Evolutionary conservation across 345 rosid species (phyloP).

Genomic region (Camelina sativa): DNA sequence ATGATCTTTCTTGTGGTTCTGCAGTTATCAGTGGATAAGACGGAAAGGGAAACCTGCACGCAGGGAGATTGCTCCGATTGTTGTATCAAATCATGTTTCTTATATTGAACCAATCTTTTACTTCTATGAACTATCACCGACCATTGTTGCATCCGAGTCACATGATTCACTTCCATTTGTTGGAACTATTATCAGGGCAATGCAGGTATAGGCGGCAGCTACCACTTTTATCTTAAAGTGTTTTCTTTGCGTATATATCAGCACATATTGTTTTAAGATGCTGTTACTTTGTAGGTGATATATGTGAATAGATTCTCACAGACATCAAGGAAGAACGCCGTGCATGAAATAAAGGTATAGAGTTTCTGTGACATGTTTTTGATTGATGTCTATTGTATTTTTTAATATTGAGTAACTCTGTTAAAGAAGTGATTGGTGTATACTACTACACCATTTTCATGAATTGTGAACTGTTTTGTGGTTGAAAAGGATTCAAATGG

Average conservation of each 20-base stretch:
- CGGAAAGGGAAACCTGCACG: conserved; percentile 92
- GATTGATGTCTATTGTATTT: conserved; percentile 4
- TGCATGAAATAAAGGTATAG: conserved; percentile 91
- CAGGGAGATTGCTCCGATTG: conserved; percentile 82
- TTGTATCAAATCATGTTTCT: conserved; percentile 93
- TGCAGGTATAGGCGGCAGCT: conserved; percentile 65
- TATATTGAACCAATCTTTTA: conserved; percentile 92
- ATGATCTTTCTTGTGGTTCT: not conserved
- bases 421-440: conserved; percentile 23
- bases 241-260: not conserved
- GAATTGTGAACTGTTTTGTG: conserved; percentile 12
- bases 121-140: conserved; percentile 88
- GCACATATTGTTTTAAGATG: not conserved
- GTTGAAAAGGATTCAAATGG: conserved; percentile 45
- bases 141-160: conserved; percentile 91
- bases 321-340: conserved; percentile 86
- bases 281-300: conserved; percentile 67
- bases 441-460: conserved; percentile 27
- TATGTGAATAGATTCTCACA: conserved; percentile 92
- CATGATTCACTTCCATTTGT: conserved; percentile 94
- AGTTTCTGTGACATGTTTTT: conserved; percentile 48
- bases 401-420: not conserved
- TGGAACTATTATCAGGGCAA: conserved; percentile 97
- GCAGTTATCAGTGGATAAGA: conserved; percentile 95
- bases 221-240: not conserved